Evolutionary conservation across 768 basidiomycete species (phyloP).

Genomic region (Lyophyllum decastes): DNA sequence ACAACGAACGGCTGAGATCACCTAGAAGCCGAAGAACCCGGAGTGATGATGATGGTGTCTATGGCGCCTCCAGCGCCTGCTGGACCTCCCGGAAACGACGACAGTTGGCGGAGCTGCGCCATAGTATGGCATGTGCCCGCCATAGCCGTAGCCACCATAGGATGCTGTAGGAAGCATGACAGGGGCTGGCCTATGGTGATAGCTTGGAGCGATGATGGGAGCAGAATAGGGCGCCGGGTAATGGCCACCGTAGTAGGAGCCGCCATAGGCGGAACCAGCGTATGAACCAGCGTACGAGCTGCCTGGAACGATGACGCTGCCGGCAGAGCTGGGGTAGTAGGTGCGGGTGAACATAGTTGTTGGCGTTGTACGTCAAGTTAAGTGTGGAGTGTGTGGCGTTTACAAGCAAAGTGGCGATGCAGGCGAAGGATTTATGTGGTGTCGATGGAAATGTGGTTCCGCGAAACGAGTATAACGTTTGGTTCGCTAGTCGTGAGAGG

Average conservation of each 20-base stretch:
- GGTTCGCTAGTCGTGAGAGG: slow-evolving; percentile 13
- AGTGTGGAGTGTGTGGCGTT: not conserved
- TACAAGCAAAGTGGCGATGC: not conserved
- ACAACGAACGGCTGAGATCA: not conserved
- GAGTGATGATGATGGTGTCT: slow-evolving; percentile 7
- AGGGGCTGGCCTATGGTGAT: slow-evolving; percentile 12
- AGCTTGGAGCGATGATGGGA: slow-evolving; percentile 12
- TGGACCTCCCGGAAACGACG: slow-evolving; percentile 11
- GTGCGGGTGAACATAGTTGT: slow-evolving; percentile 16
- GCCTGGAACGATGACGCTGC: slow-evolving; percentile 20
- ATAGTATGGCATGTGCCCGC: slow-evolving; percentile 14
- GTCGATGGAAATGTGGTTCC: not conserved
- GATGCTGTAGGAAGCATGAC: slow-evolving; percentile 12
- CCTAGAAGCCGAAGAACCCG: slow-evolving; percentile 18
- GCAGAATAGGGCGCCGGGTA: slow-evolving; percentile 13
- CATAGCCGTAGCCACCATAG: slow-evolving; percentile 9
- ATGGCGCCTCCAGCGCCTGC: slow-evolving; percentile 8
- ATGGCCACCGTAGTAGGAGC: slow-evolving; percentile 13
- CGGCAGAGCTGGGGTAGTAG: slow-evolving; percentile 19
- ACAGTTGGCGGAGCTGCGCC: slow-evolving; percentile 13
- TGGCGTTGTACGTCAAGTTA: not conserved
- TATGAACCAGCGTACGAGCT: slow-evolving; percentile 17
- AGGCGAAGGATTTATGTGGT: not conserved
- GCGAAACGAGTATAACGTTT: not conserved
- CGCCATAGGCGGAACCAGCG: slow-evolving; percentile 4